Base-by-base conservation (phyloP, 352 stramenopile genomes). In the Poterioochromonas sp. region DNA sequence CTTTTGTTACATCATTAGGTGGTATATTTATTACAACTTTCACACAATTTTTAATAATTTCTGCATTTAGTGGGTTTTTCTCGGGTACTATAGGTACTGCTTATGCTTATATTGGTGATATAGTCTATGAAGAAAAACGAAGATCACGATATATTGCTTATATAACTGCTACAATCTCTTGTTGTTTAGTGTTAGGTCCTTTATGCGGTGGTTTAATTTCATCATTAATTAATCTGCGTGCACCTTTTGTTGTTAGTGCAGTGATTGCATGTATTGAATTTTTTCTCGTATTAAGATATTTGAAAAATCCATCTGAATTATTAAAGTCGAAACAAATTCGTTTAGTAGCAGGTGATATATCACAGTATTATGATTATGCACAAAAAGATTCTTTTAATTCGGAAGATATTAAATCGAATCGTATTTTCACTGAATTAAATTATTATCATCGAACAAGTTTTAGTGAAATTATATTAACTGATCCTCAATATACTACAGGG, bases 21-120 rank as follows among this genome's bases (percentile, higher is more conserved):
- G 15, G 47, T 26, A 58, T 58, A 15, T 58, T 58, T 26, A 26
- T 58, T 26, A 15, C 15, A 58, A 58, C 15, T 26, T 58, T 58
- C 26, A 26, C 15, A 26, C 47, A 58, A 26, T 58, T 58, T 26
- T 26, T 58, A 29, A 39, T 39, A 29, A 39, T 15, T 32, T 65
- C 8, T 12, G 8, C n/a, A 5, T 65, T 65, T 15, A 35, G 5
- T 35, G 54, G 54, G 5, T 22, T 65, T 39, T 65, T 65, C n/a
- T 29, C 54, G 5, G 54, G 54, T 39, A 65, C 54, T 39, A 32
- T 65, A 12, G 54, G 54, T 39, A 65, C 54, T 22, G 54, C 54
- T 32, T 65, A 35, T 32, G 54, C 54, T 32, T 65, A 65, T 39
- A 22, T 65, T 32, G n/a, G 54, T 39, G 54, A 65, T 65, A 39